Conservation (phyloP, 805 yeast species). For the Saccharomycopsis synnaedendra region DNA sequence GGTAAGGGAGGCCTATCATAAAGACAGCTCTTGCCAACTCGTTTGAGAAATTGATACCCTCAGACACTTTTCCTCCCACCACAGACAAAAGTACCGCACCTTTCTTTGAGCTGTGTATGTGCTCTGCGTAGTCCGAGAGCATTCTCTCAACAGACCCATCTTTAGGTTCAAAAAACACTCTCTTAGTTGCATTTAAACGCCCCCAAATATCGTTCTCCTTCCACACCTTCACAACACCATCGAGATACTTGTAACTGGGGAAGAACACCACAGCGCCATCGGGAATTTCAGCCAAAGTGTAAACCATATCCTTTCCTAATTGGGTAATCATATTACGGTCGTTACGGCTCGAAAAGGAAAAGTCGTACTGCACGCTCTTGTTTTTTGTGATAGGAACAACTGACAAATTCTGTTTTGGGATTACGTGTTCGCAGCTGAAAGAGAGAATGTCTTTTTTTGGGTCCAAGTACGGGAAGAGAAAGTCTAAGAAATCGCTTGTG, state of each 20-base stretch:
- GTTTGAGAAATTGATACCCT: conserved; percentile 87
- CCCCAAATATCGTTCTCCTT: conserved; percentile 24
- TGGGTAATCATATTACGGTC: conserved; percentile 31
- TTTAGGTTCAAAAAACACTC: conserved; percentile 45
- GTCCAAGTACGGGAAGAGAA: conserved; percentile 49
- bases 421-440: conserved; percentile 76
- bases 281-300: conserved; percentile 39
- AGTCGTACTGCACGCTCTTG: conserved; percentile 26
- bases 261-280: conserved; percentile 72
- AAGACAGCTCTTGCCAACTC: conserved; percentile 78
- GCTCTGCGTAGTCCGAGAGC: conserved; percentile 38
- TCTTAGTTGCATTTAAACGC: conserved; percentile 29
- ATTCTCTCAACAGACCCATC: conserved; percentile 31
- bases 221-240: conserved; percentile 45
- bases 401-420: conserved; percentile 55
- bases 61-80: conserved; percentile 88
- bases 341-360: conserved; percentile 58
- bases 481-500: conserved; percentile 52
- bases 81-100: conserved; percentile 75
- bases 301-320: conserved; percentile 38
- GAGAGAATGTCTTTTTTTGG: conserved; percentile 29
- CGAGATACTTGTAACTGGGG: conserved; percentile 72
- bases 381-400: conserved; percentile 38
- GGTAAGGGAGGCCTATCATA: conserved; percentile 84
- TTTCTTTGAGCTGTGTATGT: conserved; percentile 23